A percentile compares a stretch with the other conserved stretches of the same genome.
These are phyloP conservation scores for Sambucus nigra DNA, from an alignment of 129 eudicot species.

Conservation along the genomic window DNA sequence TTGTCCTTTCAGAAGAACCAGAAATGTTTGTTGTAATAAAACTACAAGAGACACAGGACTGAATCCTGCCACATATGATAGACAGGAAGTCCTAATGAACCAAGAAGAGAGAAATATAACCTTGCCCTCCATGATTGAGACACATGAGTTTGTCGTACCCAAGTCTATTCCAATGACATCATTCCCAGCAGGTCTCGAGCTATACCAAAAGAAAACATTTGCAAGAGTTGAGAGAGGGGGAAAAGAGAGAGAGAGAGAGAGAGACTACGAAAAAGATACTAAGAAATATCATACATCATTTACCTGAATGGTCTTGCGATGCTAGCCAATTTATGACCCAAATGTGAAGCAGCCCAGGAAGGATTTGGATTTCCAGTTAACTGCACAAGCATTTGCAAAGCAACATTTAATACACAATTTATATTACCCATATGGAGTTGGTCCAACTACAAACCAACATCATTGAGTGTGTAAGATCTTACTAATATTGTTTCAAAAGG, in stretches of 20 bases:
- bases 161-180: slow-evolving; percentile 94
- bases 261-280: not conserved
- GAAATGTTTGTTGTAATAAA: too few relatives aligned
- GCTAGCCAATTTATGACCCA: slow-evolving; percentile 43
- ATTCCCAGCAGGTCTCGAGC: slow-evolving; percentile 72
- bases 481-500: not conserved
- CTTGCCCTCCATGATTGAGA: slow-evolving; percentile 98
- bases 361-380: slow-evolving; percentile 49
- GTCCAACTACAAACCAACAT: not conserved
- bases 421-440: not conserved
- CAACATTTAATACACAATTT: not conserved
- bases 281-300: not conserved
- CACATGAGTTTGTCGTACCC: slow-evolving; percentile 98
- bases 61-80: too few relatives aligned
- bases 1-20: too few relatives aligned
- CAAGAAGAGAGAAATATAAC: slow-evolving; percentile 16
- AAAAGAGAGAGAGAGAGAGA: not conserved
- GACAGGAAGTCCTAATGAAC: not conserved
- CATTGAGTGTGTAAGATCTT: too few relatives aligned
- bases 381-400: slow-evolving; percentile 33
- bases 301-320: slow-evolving; percentile 84
- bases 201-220: slow-evolving; percentile 16
- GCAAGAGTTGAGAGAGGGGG: not conserved
- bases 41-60: too few relatives aligned
- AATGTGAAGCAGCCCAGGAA: slow-evolving; percentile 23